Evolutionary conservation across 2,329 filamentous ascomycete genomes (phyloP), one percentile per base, ranked within the genome.

Genomic region (Paraphaeosphaeria minitans): DNA sequence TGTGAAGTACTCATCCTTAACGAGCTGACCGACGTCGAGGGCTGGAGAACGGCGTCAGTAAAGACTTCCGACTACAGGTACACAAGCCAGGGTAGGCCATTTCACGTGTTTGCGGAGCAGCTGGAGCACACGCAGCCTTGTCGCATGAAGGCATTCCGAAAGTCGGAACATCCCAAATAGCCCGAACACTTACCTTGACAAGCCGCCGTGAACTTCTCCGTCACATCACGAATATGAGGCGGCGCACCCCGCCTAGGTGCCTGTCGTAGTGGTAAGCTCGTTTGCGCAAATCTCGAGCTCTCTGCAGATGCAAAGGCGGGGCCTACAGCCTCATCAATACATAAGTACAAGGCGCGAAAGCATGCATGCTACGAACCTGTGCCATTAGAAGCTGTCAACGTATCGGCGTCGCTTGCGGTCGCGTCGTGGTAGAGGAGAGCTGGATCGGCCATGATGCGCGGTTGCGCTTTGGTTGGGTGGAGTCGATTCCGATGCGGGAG

Each of bases 1-100:
- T 1, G 93, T 96, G 72, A 99, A 98, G 74, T 87, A 87, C 46
- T 90, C 91, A 92, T 98, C 93, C 79, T 97, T 97, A 63, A 98
- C 84, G 3, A 99, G 84, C 67, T 96, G 88, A 33, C 95, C 95
- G 8, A 90, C 87, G 48, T 85, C 79, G 57, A 98, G 81, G 61
- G 87, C 93, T 96, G 61, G 16, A 41, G 21, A 9, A 42, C 31
- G 16, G 39, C 52, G 24, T 74, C 21, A 73, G 68, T 57, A 16
- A 33, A 24, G 41, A 51, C 43, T 52, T 19, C n/a, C 2, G 29
- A 13, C 4, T 33, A 22, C 42, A 27, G 46, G 21, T 48, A n/a
- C 21, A 55, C 19, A 39, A 8, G 14, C 7, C 33, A 29, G 37
- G 12, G 29, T 42, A 27, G 12, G 29, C 31, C 14, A 13, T 27